A percentile compares a stretch with the other conserved stretches of the same genome.
Evolutionary conservation across 208 protist species (phyloP).

Genomic region (Trypanosoma avium): DNA sequence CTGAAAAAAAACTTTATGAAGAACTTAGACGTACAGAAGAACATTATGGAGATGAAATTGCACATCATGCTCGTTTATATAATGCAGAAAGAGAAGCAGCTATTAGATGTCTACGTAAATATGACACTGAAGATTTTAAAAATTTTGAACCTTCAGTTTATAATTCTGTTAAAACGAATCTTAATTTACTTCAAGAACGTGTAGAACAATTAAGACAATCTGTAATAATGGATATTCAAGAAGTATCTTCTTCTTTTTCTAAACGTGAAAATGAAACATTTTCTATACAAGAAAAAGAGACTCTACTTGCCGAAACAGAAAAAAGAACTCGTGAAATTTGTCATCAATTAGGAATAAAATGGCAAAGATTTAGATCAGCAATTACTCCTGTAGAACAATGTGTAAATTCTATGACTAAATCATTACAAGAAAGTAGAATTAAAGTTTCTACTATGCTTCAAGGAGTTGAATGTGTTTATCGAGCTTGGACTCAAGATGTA

Average conservation of each 20-base stretch:
- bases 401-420: conserved; percentile 19
- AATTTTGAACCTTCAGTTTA: neutral
- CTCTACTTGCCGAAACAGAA: conserved; percentile 11
- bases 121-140: neutral
- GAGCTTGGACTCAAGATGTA: conserved; percentile 35
- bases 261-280: neutral
- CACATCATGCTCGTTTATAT: conserved; percentile 17
- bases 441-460: conserved; percentile 29
- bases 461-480: conserved; percentile 24
- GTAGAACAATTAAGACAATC: conserved; percentile 29
- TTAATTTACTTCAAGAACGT: neutral
- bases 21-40: conserved; percentile 12
- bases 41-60: conserved; percentile 18
- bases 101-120: neutral
- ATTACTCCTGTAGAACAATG: conserved; percentile 28
- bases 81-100: conserved; percentile 15
- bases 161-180: conserved; percentile 8
- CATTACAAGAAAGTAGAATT: conserved; percentile 24
- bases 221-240: conserved; percentile 16
- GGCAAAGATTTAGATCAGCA: conserved; percentile 23
- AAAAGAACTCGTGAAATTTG: conserved; percentile 13
- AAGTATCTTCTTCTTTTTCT: conserved; percentile 1
- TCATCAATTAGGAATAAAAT: conserved; percentile 11
- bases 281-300: conserved; percentile 16
- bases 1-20: conserved; percentile 16